A percentile compares a stretch with the other conserved stretches of the same genome.
These are phyloP conservation scores for Pseudovirgaria hyperparasitica DNA, from an alignment of 2,329 filamentous ascomycete species.

Conservation along the genomic window DNA sequence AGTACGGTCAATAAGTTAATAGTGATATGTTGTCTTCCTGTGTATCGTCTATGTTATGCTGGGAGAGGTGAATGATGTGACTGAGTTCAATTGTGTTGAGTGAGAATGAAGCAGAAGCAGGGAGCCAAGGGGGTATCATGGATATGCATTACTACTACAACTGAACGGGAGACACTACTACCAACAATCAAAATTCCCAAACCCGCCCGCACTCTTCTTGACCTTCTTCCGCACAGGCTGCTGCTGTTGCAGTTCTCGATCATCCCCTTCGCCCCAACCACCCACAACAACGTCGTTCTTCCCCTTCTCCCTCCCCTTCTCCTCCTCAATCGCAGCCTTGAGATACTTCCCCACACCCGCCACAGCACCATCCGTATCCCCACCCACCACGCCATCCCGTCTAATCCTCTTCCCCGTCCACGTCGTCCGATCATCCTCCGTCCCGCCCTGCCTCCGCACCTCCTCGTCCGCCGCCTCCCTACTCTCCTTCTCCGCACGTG, in stretches of 20 bases:
- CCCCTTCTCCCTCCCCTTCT: constrained; percentile 15
- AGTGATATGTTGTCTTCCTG: too few relatives aligned
- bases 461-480: constrained; percentile 52
- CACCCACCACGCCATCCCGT: constrained; percentile 46
- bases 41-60: too few relatives aligned
- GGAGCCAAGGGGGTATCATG: too few relatives aligned
- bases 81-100: too few relatives aligned
- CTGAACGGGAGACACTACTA: too few relatives aligned
- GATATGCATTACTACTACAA: too few relatives aligned
- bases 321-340: constrained; percentile 40
- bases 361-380: constrained; percentile 32
- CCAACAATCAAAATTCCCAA: constrained; percentile 94
- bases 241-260: constrained; percentile 23
- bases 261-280: constrained; percentile 44
- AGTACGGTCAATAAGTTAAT: too few relatives aligned
- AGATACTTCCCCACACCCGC: constrained; percentile 71
- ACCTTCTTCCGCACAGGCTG: constrained; percentile 71
- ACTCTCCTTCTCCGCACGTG: constrained; percentile 41
- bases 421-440: constrained; percentile 78
- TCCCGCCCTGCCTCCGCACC: constrained; percentile 52
- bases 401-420: constrained; percentile 93
- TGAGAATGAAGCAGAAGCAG: too few relatives aligned
- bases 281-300: constrained; percentile 50
- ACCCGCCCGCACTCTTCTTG: constrained; percentile 64
- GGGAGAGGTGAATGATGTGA: too few relatives aligned